These are phyloP conservation scores for Salix dunnii DNA, from an alignment of 345 rosid species.

Conservation along the genomic window DNA sequence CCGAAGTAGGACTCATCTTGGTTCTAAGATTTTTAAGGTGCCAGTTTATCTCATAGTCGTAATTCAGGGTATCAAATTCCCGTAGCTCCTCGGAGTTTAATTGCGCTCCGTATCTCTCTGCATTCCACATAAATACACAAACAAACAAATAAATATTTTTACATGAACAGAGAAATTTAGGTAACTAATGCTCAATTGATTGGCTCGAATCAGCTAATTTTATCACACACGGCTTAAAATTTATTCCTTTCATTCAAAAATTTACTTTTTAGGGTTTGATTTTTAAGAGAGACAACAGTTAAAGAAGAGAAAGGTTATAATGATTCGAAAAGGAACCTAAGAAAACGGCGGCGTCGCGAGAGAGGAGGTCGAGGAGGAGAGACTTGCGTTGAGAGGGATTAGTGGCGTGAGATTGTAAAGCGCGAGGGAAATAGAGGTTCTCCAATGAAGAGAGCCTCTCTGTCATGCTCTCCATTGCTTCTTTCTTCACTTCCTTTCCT, in stretches of 20 bases:
- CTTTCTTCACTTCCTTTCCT: constrained; percentile 17
- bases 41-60: constrained; percentile 82
- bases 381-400: constrained; percentile 69
- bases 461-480: constrained; percentile 56
- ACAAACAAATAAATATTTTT: background rate
- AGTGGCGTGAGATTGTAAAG: constrained; percentile 44
- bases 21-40: constrained; percentile 66
- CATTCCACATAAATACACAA: background rate
- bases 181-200: too few relatives aligned
- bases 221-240: background rate
- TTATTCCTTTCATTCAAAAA: too few relatives aligned
- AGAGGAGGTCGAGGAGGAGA: constrained; percentile 80
- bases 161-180: background rate
- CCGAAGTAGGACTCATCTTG: constrained; percentile 59
- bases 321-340: constrained; percentile 38
- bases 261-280: too few relatives aligned
- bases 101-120: constrained; percentile 75
- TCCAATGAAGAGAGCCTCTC: constrained; percentile 66
- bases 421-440: constrained; percentile 83
- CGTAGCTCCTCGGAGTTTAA: constrained; percentile 59
- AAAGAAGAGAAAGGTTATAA: background rate
- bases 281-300: too few relatives aligned
- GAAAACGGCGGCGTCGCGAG: constrained; percentile 80
- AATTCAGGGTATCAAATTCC: constrained; percentile 57
- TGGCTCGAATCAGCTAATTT: background rate